phyloP scores from a whole-genome alignment of 177 flowering plant genomes.

The Telopea speciosissima region DNA sequence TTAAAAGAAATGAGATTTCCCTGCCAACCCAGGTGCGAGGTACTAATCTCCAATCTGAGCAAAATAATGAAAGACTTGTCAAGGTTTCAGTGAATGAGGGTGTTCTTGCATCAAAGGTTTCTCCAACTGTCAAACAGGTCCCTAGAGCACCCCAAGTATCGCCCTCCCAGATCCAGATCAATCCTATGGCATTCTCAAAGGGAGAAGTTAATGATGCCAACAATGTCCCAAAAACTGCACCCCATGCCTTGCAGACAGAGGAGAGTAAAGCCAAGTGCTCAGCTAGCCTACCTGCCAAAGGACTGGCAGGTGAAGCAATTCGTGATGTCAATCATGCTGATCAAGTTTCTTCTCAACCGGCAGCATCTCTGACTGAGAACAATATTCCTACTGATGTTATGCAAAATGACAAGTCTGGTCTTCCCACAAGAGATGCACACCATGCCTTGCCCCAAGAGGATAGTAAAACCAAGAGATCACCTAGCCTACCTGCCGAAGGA shows the following conservation, averaged over 20 bases:
- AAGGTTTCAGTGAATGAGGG: slow-evolving; percentile 15
- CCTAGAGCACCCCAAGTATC: slow-evolving; percentile 5
- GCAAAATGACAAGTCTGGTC: slow-evolving; percentile 13
- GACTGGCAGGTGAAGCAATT: slow-evolving; percentile 5
- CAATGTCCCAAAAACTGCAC: slow-evolving; percentile 17
- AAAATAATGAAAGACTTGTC: slow-evolving; percentile 13
- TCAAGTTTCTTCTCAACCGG: slow-evolving; percentile 17
- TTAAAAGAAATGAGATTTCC: slow-evolving; percentile 44
- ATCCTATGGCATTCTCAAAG: slow-evolving; percentile 17
- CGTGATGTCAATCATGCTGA: slow-evolving; percentile 20
- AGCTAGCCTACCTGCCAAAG: slow-evolving; percentile 14
- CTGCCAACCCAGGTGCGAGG: slow-evolving; percentile 21
- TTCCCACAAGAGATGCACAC: slow-evolving; percentile 5
- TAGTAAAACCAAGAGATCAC: slow-evolving; percentile 6
- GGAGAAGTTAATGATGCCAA: slow-evolving; percentile 29
- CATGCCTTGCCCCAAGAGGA: slow-evolving; percentile 7
- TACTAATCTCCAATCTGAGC: slow-evolving; percentile 13
- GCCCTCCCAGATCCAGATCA: slow-evolving; percentile 13
- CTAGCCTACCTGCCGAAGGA: slow-evolving; percentile 17
- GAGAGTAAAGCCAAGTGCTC: slow-evolving; percentile 10
- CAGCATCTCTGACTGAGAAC: slow-evolving; percentile 6
- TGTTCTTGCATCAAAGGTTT: slow-evolving; percentile 16
- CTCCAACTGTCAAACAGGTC: slow-evolving; percentile 21
- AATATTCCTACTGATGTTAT: neutral
- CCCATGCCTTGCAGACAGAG: slow-evolving; percentile 5